These are phyloP conservation scores for Candida hungchunana DNA, from an alignment of 805 yeast species.

Conservation along the genomic window DNA sequence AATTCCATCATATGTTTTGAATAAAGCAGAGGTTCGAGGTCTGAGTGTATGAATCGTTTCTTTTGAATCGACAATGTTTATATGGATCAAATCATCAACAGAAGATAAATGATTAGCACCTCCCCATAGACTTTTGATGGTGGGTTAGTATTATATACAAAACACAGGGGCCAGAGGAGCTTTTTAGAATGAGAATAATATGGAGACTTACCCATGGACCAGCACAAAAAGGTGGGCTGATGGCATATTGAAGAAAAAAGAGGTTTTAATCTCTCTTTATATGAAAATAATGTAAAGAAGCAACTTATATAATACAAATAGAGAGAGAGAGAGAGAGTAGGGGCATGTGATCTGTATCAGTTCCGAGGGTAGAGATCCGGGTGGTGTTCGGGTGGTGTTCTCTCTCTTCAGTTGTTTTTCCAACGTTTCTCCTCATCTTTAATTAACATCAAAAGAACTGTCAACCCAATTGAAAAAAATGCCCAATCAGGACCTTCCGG, in stretches of 20 bases:
- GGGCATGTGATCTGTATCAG: too few species aligned
- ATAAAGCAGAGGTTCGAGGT: constrained; percentile 61
- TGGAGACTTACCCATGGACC: background rate
- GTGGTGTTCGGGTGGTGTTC: too few species aligned
- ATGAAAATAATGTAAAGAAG: background rate
- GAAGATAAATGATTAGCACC: constrained; percentile 53
- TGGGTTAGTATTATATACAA: background rate
- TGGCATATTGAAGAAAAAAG: background rate
- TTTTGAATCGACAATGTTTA: constrained; percentile 35
- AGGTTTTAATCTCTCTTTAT: background rate
- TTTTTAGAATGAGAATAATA: background rate
- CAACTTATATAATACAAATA: too few species aligned
- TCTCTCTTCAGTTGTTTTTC: too few species aligned
- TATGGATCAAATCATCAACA: constrained; percentile 39
- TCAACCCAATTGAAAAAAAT: background rate
- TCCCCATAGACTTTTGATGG: constrained; percentile 49
- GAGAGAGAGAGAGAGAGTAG: too few species aligned
- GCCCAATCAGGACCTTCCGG: constrained; percentile 8
- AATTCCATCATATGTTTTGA: constrained; percentile 83
- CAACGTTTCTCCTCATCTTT: background rate
- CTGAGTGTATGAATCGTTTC: constrained; percentile 40
- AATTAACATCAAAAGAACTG: background rate
- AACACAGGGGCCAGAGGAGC: background rate
- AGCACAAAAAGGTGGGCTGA: background rate
- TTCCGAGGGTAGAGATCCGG: too few species aligned